phyloP scores from a whole-genome alignment of 2,329 filamentous ascomycete species.

The Dactylellina haptotyla region DNA sequence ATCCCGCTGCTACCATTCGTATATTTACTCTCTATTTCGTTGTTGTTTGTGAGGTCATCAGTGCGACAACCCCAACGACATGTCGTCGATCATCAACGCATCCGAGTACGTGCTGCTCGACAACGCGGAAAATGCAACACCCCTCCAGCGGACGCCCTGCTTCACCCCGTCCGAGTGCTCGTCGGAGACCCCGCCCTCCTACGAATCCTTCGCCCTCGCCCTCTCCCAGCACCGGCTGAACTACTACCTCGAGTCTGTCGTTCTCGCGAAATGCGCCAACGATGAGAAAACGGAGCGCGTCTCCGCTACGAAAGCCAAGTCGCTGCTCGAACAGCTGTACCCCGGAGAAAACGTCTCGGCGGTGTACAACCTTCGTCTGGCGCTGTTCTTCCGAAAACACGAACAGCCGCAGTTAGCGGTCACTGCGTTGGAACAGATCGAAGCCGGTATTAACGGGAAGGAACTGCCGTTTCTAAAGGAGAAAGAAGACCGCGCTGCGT shows the following conservation, averaged over 20 bases:
- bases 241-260: conserved; percentile 28
- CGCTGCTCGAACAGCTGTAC: conserved; percentile 12
- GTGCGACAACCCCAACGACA: conserved; percentile 6
- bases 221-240: conserved; percentile 10
- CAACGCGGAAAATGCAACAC: conserved; percentile 49
- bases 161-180: conserved; percentile 27
- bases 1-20: background rate
- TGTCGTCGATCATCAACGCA: conserved; percentile 40
- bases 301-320: background rate
- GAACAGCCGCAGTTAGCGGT: background rate
- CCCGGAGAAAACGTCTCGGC: conserved; percentile 11
- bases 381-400: conserved; percentile 20
- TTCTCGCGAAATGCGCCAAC: conserved; percentile 7
- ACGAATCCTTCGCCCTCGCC: conserved; percentile 24
- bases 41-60: no score
- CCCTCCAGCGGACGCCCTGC: conserved; percentile 10
- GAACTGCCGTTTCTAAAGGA: conserved; percentile 4
- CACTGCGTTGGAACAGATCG: background rate
- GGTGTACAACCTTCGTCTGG: background rate
- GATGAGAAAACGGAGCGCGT: conserved; percentile 1
- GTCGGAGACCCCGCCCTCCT: background rate
- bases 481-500: conserved; percentile 4
- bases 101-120: conserved; percentile 39
- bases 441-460: background rate
- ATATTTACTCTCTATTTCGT: no score